Evolutionary conservation across 2,329 filamentous ascomycete species (phyloP), one percentile per base, ranked within the genome.

Genomic region (Beauveria asiatica): DNA sequence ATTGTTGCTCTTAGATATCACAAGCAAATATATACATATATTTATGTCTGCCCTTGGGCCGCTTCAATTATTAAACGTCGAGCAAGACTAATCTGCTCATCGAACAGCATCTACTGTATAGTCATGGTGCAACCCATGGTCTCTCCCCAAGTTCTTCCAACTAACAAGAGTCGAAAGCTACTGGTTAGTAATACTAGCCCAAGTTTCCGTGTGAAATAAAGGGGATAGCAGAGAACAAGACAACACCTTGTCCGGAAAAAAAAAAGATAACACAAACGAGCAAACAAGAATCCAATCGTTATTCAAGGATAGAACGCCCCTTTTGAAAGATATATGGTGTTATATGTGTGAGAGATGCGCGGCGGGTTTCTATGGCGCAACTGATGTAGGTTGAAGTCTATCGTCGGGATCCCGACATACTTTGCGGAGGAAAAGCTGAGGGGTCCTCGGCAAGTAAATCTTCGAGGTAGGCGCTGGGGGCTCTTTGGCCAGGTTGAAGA

Each of bases 401-500:
- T 55, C 66, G 65, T 59, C 65, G 61, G 48, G 62, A 64, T 19
- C 49, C 50, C 7, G 72, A 71, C 72, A 75, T 75, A 4, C 74
- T 66, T 48, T 68, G 69, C 16, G 80, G 77, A 11, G 81, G 80
- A 58, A 83, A 76, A 64, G 75, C 72, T 42, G 76, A 75, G 6
- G 80, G 78, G 68, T 92, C 87, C 64, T 89, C 89, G 68, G 92
- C 90, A 63, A 97, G 87, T 54, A 97, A 74, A 71, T 97, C 92
- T 62, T 97, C 92, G 44, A 97, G 78, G 70, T 92, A 96, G 19
- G 91, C 90, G 71, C 90, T 96, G 0, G 93, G 93, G 17, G 92
- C 88, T 61, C 92, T 81, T 60, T 85, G 85, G 57, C 84, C 87
- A 16, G 84, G 79, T 3, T 87, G 81, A 17, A 67, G 67, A 4